Conservation (phyloP, 2,329 filamentous ascomycete genomes). For the Arthrinium puccinioides region DNA sequence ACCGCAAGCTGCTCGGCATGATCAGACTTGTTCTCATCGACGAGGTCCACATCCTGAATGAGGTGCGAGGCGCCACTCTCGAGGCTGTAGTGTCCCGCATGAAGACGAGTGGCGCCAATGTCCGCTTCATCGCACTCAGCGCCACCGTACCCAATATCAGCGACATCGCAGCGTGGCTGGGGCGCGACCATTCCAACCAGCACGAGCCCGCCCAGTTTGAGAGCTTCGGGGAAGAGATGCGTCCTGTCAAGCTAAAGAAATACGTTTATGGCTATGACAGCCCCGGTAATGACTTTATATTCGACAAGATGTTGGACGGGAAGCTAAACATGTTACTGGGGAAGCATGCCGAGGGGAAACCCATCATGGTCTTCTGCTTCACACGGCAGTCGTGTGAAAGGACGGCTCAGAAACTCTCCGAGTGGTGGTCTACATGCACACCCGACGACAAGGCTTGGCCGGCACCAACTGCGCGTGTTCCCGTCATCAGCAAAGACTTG, state of each 20-base stretch:
- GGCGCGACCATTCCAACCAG: constrained; percentile 52
- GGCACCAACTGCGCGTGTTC: constrained; percentile 41
- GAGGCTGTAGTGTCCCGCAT: constrained; percentile 82
- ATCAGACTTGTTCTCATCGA: constrained; percentile 79
- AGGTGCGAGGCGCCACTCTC: constrained; percentile 68
- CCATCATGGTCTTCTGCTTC: constrained; percentile 77
- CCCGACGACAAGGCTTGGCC: constrained; percentile 55
- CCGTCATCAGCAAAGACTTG: constrained; percentile 52
- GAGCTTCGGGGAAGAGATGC: constrained; percentile 70
- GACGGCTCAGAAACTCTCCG: constrained; percentile 61
- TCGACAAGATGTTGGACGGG: constrained; percentile 61
- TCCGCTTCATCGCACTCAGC: constrained; percentile 75
- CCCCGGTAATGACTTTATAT: constrained; percentile 64
- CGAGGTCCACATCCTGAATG: constrained; percentile 81
- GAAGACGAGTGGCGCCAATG: constrained; percentile 69
- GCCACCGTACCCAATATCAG: constrained; percentile 78
- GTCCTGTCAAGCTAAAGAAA: constrained; percentile 70
- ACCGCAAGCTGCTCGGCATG: constrained; percentile 64
- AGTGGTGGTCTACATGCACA: constrained; percentile 52
- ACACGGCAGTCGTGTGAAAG: constrained; percentile 63
- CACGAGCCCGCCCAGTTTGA: constrained; percentile 59
- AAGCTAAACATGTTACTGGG: constrained; percentile 60
- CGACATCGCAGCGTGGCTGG: constrained; percentile 76
- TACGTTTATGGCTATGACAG: constrained; percentile 66
- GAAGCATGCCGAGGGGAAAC: constrained; percentile 62